Conservation (phyloP, 2,329 filamentous ascomycete species). For the Chaetomium strumarium region DNA sequence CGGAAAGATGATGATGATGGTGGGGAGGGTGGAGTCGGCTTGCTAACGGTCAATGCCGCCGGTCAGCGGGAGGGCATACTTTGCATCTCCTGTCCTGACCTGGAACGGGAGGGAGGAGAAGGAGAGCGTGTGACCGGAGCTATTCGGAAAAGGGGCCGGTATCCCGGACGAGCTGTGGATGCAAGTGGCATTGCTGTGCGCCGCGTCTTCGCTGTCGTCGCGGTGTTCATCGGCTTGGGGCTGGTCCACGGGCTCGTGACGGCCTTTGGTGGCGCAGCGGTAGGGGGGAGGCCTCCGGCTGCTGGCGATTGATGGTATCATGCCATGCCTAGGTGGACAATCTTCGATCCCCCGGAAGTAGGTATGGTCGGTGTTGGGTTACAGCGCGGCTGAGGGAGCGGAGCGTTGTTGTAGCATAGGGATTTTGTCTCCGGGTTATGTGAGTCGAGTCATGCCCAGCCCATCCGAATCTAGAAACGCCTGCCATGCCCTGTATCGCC, state of each 20-base stretch:
- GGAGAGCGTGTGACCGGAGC: background rate
- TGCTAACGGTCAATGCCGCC: too few species aligned
- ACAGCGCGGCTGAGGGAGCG: background rate
- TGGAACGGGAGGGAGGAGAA: too few species aligned
- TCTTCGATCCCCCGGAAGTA: too few species aligned
- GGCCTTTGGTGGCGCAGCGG: background rate
- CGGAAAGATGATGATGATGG: background rate
- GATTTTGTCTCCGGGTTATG: background rate
- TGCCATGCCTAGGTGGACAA: background rate
- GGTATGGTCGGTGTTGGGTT: background rate
- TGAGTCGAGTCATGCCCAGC: background rate
- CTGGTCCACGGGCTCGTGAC: slow-evolving; percentile 7
- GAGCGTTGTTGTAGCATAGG: background rate
- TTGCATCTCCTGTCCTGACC: background rate
- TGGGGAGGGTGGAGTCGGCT: too few species aligned
- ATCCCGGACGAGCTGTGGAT: background rate
- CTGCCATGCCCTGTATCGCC: too few species aligned
- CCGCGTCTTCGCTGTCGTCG: slow-evolving; percentile 6
- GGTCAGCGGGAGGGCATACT: background rate
- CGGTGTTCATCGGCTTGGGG: slow-evolving; percentile 9
- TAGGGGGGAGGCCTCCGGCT: background rate
- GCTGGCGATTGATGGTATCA: background rate
- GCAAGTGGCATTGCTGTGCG: background rate
- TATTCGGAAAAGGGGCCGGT: background rate
- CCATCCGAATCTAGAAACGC: background rate